Conservation (phyloP, 2,329 filamentous ascomycete genomes). For the Huntiella savannae region DNA sequence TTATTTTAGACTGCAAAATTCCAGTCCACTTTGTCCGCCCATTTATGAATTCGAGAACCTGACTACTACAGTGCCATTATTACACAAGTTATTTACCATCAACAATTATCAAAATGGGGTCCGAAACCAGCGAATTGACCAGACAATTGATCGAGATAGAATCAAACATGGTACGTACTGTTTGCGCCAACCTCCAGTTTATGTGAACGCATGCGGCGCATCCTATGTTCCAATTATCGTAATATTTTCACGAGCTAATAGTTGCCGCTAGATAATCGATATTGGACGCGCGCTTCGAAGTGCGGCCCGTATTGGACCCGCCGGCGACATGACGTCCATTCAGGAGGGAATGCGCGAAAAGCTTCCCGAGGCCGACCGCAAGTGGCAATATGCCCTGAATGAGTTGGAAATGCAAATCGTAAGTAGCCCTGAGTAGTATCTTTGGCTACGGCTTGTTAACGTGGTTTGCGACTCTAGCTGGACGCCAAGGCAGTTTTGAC, state of each 20-base stretch:
- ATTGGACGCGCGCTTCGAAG: slow-evolving; percentile 7
- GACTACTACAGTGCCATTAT: no score
- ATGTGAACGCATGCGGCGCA: no score
- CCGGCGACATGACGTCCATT: slow-evolving; percentile 8
- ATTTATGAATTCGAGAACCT: neutral
- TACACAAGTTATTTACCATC: no score
- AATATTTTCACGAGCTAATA: neutral
- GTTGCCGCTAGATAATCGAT: slow-evolving; percentile 6
- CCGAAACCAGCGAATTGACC: slow-evolving; percentile 1
- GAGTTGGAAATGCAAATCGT: slow-evolving; percentile 40
- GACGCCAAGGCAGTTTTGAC: slow-evolving; percentile 28
- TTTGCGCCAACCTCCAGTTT: no score
- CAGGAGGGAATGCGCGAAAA: slow-evolving; percentile 21
- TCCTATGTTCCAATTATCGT: neutral
- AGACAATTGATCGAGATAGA: slow-evolving; percentile 8
- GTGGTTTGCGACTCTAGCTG: slow-evolving; percentile 15
- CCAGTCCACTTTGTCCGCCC: neutral
- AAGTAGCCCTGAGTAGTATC: slow-evolving; percentile 14
- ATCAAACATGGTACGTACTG: slow-evolving; percentile 5
- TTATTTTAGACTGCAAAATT: no score
- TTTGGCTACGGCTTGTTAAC: neutral
- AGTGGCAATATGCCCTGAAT: slow-evolving; percentile 34
- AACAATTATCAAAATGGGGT: neutral
- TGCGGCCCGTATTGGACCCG: slow-evolving; percentile 10
- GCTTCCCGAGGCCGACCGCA: slow-evolving; percentile 26